A percentile compares a stretch with the other conserved stretches of the same genome.
These are phyloP conservation scores for Byssothecium circinans DNA, from an alignment of 2,329 filamentous ascomycete species.

Conservation along the genomic window DNA sequence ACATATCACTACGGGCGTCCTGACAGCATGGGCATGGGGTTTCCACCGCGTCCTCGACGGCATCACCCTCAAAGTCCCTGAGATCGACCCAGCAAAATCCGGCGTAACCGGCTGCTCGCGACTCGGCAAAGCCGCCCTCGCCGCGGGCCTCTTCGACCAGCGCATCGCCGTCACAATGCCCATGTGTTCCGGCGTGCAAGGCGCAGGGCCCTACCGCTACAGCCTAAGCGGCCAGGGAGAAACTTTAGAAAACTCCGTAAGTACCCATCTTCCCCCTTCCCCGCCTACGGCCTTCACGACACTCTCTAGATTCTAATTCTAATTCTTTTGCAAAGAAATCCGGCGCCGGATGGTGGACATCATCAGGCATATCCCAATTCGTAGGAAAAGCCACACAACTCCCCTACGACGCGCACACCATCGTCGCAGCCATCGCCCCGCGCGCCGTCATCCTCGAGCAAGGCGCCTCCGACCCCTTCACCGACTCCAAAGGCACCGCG, in stretches of 20 bases:
- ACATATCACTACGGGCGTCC: conserved; percentile 31
- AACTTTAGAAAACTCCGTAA: conserved; percentile 46
- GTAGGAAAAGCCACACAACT: conserved; percentile 33
- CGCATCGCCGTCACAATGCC: conserved; percentile 44
- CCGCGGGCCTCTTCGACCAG: conserved; percentile 39
- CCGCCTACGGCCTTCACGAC: no score
- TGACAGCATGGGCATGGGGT: conserved; percentile 45
- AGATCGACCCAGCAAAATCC: conserved; percentile 37
- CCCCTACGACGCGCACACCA: conserved; percentile 42
- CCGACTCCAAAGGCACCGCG: conserved; percentile 54
- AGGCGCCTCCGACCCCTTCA: conserved; percentile 48
- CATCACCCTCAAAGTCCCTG: conserved; percentile 40
- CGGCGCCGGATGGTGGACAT: conserved; percentile 41
- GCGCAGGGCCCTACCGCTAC: conserved; percentile 41
- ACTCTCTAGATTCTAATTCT: no score
- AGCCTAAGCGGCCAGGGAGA: conserved; percentile 49
- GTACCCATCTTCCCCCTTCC: not conserved
- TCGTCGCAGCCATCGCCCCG: conserved; percentile 40
- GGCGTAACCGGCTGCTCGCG: conserved; percentile 43
- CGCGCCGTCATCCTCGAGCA: conserved; percentile 40
- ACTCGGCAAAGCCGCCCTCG: conserved; percentile 40
- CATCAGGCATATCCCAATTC: conserved; percentile 37
- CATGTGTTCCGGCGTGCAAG: conserved; percentile 40
- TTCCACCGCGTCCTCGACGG: conserved; percentile 43
- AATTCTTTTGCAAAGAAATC: conserved; percentile 26